A percentile compares a stretch with the other conserved stretches of the same genome.
phyloP scores from a whole-genome alignment of 768 basidiomycete species.

The Neoboletus magnificus region DNA sequence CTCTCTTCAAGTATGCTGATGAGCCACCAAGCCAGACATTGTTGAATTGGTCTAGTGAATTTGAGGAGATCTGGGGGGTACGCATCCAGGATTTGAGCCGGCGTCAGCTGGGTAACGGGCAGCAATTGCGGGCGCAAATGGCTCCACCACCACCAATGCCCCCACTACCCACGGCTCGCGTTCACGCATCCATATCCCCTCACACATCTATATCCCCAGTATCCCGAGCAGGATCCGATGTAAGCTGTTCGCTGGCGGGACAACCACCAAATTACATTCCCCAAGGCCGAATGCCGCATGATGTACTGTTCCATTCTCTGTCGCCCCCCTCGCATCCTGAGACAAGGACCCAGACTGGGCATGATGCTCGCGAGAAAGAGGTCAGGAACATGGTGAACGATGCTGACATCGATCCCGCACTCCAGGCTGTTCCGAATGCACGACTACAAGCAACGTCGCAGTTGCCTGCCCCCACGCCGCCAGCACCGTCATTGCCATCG shows the following conservation, averaged over 20 bases:
- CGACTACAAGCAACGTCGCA: conserved; percentile 18
- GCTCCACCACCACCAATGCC: conserved; percentile 26
- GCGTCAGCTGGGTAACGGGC: conserved; percentile 14
- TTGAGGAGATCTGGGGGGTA: conserved; percentile 66
- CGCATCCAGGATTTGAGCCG: conserved; percentile 47
- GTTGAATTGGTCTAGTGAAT: conserved; percentile 57
- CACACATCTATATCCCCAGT: conserved; percentile 19
- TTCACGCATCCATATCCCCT: conserved; percentile 18
- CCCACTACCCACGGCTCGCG: conserved; percentile 30
- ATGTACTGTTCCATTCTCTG: conserved; percentile 32
- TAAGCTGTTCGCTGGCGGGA: conserved; percentile 9
- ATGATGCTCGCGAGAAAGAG: conserved; percentile 29
- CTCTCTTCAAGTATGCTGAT: conserved; percentile 62
- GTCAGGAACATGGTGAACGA: conserved; percentile 24
- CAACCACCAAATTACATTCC: conserved; percentile 31
- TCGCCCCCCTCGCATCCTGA: conserved; percentile 16
- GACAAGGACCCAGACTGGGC: conserved; percentile 14
- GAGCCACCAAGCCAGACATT: conserved; percentile 50
- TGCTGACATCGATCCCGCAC: conserved; percentile 31
- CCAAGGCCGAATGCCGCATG: conserved; percentile 36
- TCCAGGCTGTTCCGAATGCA: conserved; percentile 24
- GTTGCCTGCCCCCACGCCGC: conserved; percentile 1
- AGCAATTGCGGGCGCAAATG: conserved; percentile 17
- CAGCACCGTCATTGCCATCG: conserved; percentile 58
- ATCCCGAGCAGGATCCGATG: conserved; percentile 22